Percentiles rank a stretch among this genome's conserved stretches.
These are phyloP conservation scores for Lentinula boryana DNA, from an alignment of 768 basidiomycete genomes.

Conservation along the genomic window DNA sequence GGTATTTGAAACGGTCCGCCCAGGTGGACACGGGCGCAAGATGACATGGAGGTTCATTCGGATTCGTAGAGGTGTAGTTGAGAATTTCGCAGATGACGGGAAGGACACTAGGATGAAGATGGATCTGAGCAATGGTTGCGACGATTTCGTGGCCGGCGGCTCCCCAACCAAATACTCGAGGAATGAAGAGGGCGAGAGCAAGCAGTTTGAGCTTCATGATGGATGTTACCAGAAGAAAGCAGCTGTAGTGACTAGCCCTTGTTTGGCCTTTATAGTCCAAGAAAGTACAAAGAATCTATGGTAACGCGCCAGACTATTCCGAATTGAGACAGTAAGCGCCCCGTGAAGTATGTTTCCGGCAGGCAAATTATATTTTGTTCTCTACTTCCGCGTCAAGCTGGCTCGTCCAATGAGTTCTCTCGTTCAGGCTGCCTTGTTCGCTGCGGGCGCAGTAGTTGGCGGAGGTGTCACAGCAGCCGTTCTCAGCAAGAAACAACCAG, in stretches of 20 bases:
- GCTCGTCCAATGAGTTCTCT: slow-evolving; percentile 19
- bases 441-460: slow-evolving; percentile 77
- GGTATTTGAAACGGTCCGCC: slow-evolving; percentile 70
- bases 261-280: background rate
- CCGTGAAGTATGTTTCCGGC: slow-evolving; percentile 5
- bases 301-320: background rate
- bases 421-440: slow-evolving; percentile 68
- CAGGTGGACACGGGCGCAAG: slow-evolving; percentile 82
- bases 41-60: slow-evolving; percentile 52
- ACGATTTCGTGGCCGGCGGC: slow-evolving; percentile 72
- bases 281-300: background rate
- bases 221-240: background rate
- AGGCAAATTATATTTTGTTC: background rate
- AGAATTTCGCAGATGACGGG: slow-evolving; percentile 69
- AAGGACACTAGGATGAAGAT: slow-evolving; percentile 71
- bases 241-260: background rate
- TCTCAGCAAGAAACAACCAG: slow-evolving; percentile 23
- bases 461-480: slow-evolving; percentile 61
- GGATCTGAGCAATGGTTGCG: slow-evolving; percentile 91
- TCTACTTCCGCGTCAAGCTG: slow-evolving; percentile 8
- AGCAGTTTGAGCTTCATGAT: slow-evolving; percentile 6
- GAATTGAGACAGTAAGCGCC: background rate
- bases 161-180: slow-evolving; percentile 29
- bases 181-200: background rate
- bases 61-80: slow-evolving; percentile 32